A percentile compares a stretch with the other conserved stretches of the same genome.
phyloP scores from a whole-genome alignment of 768 basidiomycete genomes.

The Tubosaeta sp. region DNA sequence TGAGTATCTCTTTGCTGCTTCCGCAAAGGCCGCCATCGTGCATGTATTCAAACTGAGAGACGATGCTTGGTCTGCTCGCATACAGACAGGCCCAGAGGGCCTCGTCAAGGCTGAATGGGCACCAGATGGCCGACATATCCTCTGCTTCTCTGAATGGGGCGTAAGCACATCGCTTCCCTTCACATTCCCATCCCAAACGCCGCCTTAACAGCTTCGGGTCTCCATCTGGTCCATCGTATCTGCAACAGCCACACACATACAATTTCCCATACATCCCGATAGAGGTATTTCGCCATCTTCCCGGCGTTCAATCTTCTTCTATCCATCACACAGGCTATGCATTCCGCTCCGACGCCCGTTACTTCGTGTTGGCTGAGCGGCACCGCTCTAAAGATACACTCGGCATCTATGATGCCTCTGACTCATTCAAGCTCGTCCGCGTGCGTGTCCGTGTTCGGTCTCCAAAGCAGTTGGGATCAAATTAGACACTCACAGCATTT shows the following conservation, averaged over 20 bases:
- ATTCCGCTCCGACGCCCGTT: conserved; percentile 76
- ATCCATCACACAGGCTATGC: conserved; percentile 53
- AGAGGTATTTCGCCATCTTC: conserved; percentile 45
- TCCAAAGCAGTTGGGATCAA: conserved; percentile 17
- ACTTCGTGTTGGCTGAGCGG: conserved; percentile 82
- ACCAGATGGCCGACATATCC: conserved; percentile 72
- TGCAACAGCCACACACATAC: conserved; percentile 75
- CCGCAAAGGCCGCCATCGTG: conserved; percentile 64
- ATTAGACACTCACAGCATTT: conserved; percentile 59
- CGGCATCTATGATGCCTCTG: conserved; percentile 74
- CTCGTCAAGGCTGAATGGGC: conserved; percentile 89
- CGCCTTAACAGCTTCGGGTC: conserved; percentile 61
- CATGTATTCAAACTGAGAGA: conserved; percentile 77
- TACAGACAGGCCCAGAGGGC: conserved; percentile 80
- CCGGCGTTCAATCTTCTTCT: not conserved
- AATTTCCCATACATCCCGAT: conserved; percentile 79
- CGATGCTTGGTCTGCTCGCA: conserved; percentile 71
- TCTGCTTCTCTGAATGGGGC: conserved; percentile 93
- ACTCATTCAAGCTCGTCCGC: conserved; percentile 67
- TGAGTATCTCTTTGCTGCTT: conserved; percentile 79
- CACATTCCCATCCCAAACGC: conserved; percentile 2
- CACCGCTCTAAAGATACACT: conserved; percentile 88
- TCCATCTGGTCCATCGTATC: conserved; percentile 82
- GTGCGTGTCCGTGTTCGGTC: conserved; percentile 34
- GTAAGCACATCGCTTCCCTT: conserved; percentile 47